phyloP scores from a whole-genome alignment of 768 basidiomycete genomes.

The Amanita phalloides region DNA sequence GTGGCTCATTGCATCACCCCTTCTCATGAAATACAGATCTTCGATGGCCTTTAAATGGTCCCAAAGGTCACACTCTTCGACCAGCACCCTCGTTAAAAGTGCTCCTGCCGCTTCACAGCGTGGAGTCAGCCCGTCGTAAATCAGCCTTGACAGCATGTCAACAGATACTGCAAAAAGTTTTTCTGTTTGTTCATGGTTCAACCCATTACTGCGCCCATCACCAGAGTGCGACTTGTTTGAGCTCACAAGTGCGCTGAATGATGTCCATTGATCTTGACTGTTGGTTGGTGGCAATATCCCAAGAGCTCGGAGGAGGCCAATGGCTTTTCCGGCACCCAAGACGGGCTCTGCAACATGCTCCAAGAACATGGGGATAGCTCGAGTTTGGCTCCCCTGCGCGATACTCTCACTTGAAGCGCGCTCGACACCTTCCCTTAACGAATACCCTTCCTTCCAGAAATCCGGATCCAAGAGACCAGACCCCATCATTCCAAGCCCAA shows the following conservation, averaged over 20 bases:
- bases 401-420: constrained; percentile 14
- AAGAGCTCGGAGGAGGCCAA: constrained; percentile 62
- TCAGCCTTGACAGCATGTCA: constrained; percentile 47
- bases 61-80: constrained; percentile 57
- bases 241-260: constrained; percentile 30
- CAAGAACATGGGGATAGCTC: constrained; percentile 50
- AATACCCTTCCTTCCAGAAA: constrained; percentile 72
- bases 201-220: neutral
- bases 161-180: constrained; percentile 40
- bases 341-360: constrained; percentile 46
- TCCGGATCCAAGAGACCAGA: constrained; percentile 54
- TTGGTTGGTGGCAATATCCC: constrained; percentile 22
- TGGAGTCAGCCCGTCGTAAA: constrained; percentile 55
- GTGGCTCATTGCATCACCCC: constrained; percentile 68
- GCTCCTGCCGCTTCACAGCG: constrained; percentile 42
- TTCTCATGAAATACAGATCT: constrained; percentile 63
- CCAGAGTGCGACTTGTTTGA: constrained; percentile 4
- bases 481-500: constrained; percentile 37
- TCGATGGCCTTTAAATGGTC: constrained; percentile 55
- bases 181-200: neutral
- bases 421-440: constrained; percentile 32
- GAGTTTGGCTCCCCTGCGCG: constrained; percentile 14
- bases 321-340: constrained; percentile 63
- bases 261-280: constrained; percentile 24
- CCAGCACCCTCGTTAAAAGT: constrained; percentile 44